phyloP scores from a whole-genome alignment of 352 stramenopile genomes.

The Pythium biforme region DNA sequence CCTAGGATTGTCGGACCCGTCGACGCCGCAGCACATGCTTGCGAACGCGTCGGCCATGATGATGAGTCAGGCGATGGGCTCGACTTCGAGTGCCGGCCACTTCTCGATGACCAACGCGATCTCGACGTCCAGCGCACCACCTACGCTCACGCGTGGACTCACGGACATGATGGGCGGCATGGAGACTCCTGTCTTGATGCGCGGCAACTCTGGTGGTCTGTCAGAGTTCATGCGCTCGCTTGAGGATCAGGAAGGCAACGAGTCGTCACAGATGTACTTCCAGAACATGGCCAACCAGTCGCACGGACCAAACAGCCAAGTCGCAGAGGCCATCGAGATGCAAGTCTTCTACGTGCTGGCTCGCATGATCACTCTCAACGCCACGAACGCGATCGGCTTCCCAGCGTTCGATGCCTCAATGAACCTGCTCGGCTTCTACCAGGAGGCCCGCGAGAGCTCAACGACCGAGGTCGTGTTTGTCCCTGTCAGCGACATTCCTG shows the following conservation, averaged over 20 bases:
- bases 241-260: conserved; percentile 61
- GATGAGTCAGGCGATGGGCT: conserved; percentile 63
- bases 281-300: conserved; percentile 46
- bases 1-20: conserved; percentile 28
- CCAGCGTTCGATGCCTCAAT: conserved; percentile 66
- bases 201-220: conserved; percentile 70
- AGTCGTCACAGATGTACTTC: conserved; percentile 54
- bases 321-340: conserved; percentile 73
- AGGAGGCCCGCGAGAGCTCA: conserved; percentile 66
- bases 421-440: conserved; percentile 82
- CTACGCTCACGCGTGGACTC: conserved; percentile 35
- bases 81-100: conserved; percentile 37
- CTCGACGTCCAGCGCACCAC: conserved; percentile 34
- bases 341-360: conserved; percentile 82
- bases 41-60: conserved; percentile 50
- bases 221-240: conserved; percentile 80
- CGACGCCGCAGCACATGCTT: conserved; percentile 48
- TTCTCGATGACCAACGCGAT: conserved; percentile 53
- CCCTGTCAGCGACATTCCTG: conserved; percentile 67
- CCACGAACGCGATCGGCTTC: conserved; percentile 73
- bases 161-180: conserved; percentile 71
- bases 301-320: conserved; percentile 34
- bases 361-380: conserved; percentile 70
- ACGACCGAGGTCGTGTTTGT: conserved; percentile 84
- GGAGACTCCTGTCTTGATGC: conserved; percentile 70